Base-by-base conservation (phyloP, 208 protist genomes). In the Leishmania turanica region DNA sequence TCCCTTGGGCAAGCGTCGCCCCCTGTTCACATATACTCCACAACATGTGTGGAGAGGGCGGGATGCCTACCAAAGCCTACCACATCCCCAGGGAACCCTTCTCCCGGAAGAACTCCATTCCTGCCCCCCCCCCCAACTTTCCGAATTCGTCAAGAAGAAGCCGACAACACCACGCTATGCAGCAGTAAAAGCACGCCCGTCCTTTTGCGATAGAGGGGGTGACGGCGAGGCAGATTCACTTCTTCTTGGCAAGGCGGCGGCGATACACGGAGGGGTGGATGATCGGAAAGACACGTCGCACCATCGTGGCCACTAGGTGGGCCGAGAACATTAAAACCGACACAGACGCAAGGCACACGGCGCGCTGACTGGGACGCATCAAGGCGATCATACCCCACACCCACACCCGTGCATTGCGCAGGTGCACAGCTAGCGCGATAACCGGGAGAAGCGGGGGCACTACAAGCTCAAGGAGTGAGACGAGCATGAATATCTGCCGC, bases 361-460 rank as follows among this genome's bases (percentile, higher is more conserved):
- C 62, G 34, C 77, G 77, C 54, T 85, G 82, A 34, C 82, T 76
- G 7, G 77, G 77, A 47, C 82, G 82, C 82, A 85, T 82, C 49
- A 82, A 17, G 42, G 27, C n/a, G n/a, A 75, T 49, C 13, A 79
- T 49, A 37, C 51, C 73, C n/a, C 37, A 53, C n/a, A 56, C 64
- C 82, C 77, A 82, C n/a, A 45, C 31, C 3, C 19, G n/a, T 11
- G 37, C 72, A 19, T 54, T n/a, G 45, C 53, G 40, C 42, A 81
- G 60, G 73, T 82, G 82, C 2, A 58, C n/a, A 1, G 56, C 21
- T 34, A 81, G 24, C 19, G 60, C 53, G 3, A 81, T 7, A 53
- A 45, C n/a, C 1, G 82, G 82, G 40, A 85, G 34, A 34, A 85
- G 71, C 37, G 49, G 72, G 2, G 77, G 77, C 62, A 70, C 54